Conservation (phyloP, 495 filamentous ascomycete species). For the Polyplosphaeria fusca region DNA sequence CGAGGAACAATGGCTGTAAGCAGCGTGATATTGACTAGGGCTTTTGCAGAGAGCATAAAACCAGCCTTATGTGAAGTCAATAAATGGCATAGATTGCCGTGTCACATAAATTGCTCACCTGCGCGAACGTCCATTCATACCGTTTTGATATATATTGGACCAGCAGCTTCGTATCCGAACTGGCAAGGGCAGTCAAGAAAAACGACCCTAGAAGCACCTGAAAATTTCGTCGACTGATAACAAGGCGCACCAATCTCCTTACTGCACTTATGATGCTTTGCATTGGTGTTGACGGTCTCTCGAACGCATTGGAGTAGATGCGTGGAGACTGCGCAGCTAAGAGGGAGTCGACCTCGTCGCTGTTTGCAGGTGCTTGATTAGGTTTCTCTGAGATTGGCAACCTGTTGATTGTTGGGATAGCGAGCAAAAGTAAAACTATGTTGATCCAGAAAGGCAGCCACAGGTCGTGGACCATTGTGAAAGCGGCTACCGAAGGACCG, state of each 20-base stretch:
- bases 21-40: conserved; percentile 22
- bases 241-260: conserved; percentile 1
- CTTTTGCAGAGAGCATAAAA: conserved; percentile 33
- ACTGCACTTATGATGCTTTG: conserved; percentile 10
- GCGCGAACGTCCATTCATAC: conserved; percentile 33
- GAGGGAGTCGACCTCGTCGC: conserved; percentile 19
- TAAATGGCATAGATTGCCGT: neutral
- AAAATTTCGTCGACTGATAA: conserved; percentile 30
- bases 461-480: conserved; percentile 29
- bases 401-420: conserved; percentile 16
- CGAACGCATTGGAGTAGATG: conserved; percentile 22
- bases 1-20: conserved; percentile 29
- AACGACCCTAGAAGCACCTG: conserved; percentile 28
- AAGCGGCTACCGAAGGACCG: conserved; percentile 28
- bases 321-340: conserved; percentile 6
- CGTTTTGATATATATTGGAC: conserved; percentile 35
- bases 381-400: conserved; percentile 12
- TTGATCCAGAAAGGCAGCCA: conserved; percentile 32
- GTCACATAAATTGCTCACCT: conserved; percentile 1
- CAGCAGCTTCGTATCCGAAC: conserved; percentile 30
- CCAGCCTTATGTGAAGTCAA: conserved; percentile 18
- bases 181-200: conserved; percentile 30
- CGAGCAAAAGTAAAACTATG: conserved; percentile 20
- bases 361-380: neutral
- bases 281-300: neutral